Percentiles rank a stretch among this genome's conserved stretches.
Evolutionary conservation across 2,329 filamentous ascomycete species (phyloP).

Genomic region (Onygenales sp.): DNA sequence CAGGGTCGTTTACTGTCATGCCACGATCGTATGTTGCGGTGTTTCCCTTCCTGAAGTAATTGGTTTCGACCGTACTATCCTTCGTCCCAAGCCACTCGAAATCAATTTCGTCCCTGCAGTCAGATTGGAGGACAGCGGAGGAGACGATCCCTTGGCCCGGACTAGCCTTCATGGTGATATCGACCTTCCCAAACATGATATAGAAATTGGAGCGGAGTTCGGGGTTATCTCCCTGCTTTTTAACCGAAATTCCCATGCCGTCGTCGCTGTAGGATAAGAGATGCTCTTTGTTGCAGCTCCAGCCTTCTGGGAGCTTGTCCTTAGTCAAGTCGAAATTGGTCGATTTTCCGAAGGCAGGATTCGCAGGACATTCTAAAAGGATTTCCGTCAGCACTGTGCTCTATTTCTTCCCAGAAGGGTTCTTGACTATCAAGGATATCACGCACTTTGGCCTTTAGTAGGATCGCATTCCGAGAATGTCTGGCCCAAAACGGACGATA

Average conservation of each 20-base stretch:
- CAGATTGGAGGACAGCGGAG: constrained; percentile 82
- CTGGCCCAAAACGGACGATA: constrained; percentile 47
- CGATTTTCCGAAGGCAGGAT: constrained; percentile 54
- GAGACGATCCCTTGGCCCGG: constrained; percentile 85
- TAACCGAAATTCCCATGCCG: constrained; percentile 73
- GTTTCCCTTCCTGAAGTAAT: constrained; percentile 91
- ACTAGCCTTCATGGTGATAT: constrained; percentile 74
- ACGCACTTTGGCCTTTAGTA: constrained; percentile 14
- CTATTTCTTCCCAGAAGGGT: background rate
- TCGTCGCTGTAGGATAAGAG: constrained; percentile 55
- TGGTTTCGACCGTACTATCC: constrained; percentile 53
- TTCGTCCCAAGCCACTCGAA: constrained; percentile 44
- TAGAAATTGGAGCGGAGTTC: constrained; percentile 84
- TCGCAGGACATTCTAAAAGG: constrained; percentile 51
- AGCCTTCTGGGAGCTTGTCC: constrained; percentile 45
- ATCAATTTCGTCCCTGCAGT: constrained; percentile 90
- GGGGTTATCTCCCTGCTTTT: constrained; percentile 68
- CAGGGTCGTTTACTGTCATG: constrained; percentile 44
- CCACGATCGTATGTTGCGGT: constrained; percentile 76
- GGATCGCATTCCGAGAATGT: constrained; percentile 72
- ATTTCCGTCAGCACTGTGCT: constrained; percentile 34
- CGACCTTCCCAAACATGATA: constrained; percentile 93
- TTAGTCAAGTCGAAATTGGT: constrained; percentile 30
- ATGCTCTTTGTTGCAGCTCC: constrained; percentile 61
- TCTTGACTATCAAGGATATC: background rate